A percentile compares a stretch with the other conserved stretches of the same genome.
These are phyloP conservation scores for Haberlea rhodopensis DNA, from an alignment of 257 asterid genomes.

Conservation along the genomic window DNA sequence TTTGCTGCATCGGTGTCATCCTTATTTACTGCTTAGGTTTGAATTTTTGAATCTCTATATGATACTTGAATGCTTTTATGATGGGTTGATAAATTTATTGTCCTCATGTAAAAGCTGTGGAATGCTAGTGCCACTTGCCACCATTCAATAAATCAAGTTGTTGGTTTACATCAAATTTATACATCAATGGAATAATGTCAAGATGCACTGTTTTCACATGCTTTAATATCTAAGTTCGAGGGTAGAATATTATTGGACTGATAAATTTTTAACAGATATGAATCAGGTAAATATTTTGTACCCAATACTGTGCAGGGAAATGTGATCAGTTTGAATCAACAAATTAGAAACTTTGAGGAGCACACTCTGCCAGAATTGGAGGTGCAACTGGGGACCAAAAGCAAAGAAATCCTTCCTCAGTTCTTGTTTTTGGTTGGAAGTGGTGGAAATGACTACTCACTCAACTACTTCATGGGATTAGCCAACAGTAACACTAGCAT, in stretches of 20 bases:
- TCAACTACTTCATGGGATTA: constrained; percentile 48
- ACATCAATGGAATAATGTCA: not conserved
- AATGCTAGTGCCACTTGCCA: not conserved
- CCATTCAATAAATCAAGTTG: not conserved
- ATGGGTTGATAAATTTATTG: not conserved
- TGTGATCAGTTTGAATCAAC: constrained; percentile 51
- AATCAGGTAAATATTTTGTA: not conserved
- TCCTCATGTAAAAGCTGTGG: not conserved
- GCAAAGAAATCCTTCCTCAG: constrained; percentile 25
- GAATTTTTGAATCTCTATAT: not conserved
- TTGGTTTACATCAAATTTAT: not conserved
- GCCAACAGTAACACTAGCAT: constrained; percentile 38
- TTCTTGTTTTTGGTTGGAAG: constrained; percentile 63
- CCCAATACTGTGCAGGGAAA: constrained; percentile 43
- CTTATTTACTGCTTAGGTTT: no score
- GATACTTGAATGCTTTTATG: no score
- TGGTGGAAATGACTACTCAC: constrained; percentile 80
- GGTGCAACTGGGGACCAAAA: constrained; percentile 33
- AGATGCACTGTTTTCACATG: not conserved
- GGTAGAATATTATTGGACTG: not conserved
- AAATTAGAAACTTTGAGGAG: constrained; percentile 52
- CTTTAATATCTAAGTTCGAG: not conserved
- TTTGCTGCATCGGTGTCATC: not conserved
- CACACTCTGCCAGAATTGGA: constrained; percentile 56
- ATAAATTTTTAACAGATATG: no score